A percentile compares a stretch with the other conserved stretches of the same genome.
These are phyloP conservation scores for Apiospora saccharicola DNA, from an alignment of 2,329 filamentous ascomycete genomes.

Conservation along the genomic window DNA sequence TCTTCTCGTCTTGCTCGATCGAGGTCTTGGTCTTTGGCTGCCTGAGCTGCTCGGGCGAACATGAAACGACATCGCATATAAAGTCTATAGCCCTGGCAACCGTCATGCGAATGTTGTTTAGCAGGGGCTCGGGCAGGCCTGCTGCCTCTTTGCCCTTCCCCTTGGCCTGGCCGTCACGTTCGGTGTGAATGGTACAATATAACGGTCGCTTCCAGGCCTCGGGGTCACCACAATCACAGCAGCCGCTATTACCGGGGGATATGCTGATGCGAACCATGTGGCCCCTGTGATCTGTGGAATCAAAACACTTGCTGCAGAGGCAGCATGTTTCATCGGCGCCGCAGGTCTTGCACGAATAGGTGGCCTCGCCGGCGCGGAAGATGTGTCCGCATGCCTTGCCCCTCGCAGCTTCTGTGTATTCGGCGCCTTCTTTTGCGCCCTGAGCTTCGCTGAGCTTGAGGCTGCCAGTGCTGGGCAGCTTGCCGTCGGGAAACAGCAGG, in stretches of 20 bases:
- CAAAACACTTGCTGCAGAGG: slow-evolving; percentile 92
- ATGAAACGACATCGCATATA: slow-evolving; percentile 96
- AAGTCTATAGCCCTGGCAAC: slow-evolving; percentile 89
- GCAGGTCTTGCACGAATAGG: slow-evolving; percentile 93
- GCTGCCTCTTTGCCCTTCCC: slow-evolving; percentile 67
- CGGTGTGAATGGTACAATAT: slow-evolving; percentile 92
- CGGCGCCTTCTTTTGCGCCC: slow-evolving; percentile 89
- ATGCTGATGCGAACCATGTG: slow-evolving; percentile 91
- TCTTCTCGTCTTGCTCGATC: slow-evolving; percentile 81
- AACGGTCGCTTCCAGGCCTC: slow-evolving; percentile 92
- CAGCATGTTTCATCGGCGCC: slow-evolving; percentile 95
- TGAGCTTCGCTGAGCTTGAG: slow-evolving; percentile 89
- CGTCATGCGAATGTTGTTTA: slow-evolving; percentile 82
- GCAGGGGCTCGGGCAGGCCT: slow-evolving; percentile 75
- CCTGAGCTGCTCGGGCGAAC: slow-evolving; percentile 93
- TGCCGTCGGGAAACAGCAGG: slow-evolving; percentile 83
- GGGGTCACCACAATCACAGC: slow-evolving; percentile 95
- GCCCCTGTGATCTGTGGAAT: slow-evolving; percentile 91
- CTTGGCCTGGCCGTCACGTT: slow-evolving; percentile 60
- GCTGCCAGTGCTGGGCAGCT: slow-evolving; percentile 61
- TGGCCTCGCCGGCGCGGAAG: slow-evolving; percentile 92
- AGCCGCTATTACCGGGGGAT: slow-evolving; percentile 90
- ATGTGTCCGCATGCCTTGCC: slow-evolving; percentile 98
- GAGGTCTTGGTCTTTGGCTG: slow-evolving; percentile 83
- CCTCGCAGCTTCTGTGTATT: slow-evolving; percentile 90